Evolutionary conservation across 257 asterid species (phyloP), one percentile per base, ranked within the genome.

Genomic region (Solanum tacnaense): DNA sequence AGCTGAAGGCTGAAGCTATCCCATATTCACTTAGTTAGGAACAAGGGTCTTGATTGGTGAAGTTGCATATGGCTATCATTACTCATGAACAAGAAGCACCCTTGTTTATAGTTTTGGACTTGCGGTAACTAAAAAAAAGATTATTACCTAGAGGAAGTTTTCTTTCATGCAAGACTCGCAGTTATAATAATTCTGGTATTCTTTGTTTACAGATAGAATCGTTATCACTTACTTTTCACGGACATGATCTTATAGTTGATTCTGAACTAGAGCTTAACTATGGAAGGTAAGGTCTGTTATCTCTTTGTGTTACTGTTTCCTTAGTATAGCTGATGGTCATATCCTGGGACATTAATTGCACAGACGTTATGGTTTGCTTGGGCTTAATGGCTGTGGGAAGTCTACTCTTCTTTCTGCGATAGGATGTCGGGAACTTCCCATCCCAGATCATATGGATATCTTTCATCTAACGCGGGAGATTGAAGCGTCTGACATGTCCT

Each of bases 371-470:
- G 99, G 99, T 86, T 91, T 96, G 93, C 99, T 97, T 89, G 99
- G 99, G 81, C 88, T 97, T 90, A 97, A 96, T 92, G 99, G 99
- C 29, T 97, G 99, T 71, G 99, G 99, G 86, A 97, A 97, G 89
- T 96, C 99, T 41, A 97, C 99, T 60, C 99, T 97, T 92, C 98
- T 97, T 82, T n/a, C 98, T 83, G 84, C 99, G 2, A 94, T 97
- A 84, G 99, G 99, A 73, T 82, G 89, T 84, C 94, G 99, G 6
- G 99, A 97, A 93, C 98, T 97, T 82, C 98, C 99, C 15, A 96
- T 97, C 72, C 99, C 99, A 11, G 99, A 96, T 2, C 99, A 97
- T 91, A 96, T 97, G 99, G 99, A 97, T 93, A 96, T 96, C 89
- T 93, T 88, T 92, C 99, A 96, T 89, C 98, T 97, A 46, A 78